These are phyloP conservation scores for Cokeromyces recurvatus DNA, from an alignment of 371 early-diverging fungal genomes.

Conservation along the genomic window DNA sequence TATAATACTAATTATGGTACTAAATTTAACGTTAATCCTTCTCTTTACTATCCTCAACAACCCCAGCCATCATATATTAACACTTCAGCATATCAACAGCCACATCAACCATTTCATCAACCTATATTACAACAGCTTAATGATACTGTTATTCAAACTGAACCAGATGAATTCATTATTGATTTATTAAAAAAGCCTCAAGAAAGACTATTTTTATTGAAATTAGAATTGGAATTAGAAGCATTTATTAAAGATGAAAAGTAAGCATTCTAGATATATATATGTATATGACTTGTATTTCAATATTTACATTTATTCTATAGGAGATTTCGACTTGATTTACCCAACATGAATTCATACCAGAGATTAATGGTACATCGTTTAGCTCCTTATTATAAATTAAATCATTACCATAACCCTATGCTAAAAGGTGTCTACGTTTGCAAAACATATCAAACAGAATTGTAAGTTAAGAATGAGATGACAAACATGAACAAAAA, in stretches of 20 bases:
- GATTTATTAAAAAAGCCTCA: constrained; percentile 65
- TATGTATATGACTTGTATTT: too few species aligned
- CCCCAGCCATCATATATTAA: too few species aligned
- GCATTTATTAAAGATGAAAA: constrained; percentile 56
- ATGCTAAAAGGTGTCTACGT: constrained; percentile 57
- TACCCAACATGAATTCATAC: constrained; percentile 75
- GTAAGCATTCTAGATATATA: too few species aligned
- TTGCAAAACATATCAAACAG: constrained; percentile 55
- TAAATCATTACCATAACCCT: constrained; percentile 61
- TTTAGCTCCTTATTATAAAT: constrained; percentile 67
- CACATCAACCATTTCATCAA: constrained; percentile 11
- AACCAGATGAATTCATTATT: constrained; percentile 60
- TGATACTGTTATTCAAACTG: constrained; percentile 12
- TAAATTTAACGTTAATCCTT: too few species aligned
- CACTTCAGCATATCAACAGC: constrained; percentile 3
- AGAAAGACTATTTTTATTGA: constrained; percentile 70
- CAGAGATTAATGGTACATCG: constrained; percentile 73
- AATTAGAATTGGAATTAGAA: constrained; percentile 65
- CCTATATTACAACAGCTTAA: constrained; percentile 14
- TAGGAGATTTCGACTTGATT: constrained; percentile 59
- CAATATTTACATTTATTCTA: too few species aligned
- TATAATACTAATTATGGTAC: too few species aligned
- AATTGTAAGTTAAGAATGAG: constrained; percentile 46
- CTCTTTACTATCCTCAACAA: not conserved
- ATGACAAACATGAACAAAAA: not conserved